Evolutionary conservation across 2,329 filamentous ascomycete species (phyloP).

Genomic region (Cercospora nicotianae): DNA sequence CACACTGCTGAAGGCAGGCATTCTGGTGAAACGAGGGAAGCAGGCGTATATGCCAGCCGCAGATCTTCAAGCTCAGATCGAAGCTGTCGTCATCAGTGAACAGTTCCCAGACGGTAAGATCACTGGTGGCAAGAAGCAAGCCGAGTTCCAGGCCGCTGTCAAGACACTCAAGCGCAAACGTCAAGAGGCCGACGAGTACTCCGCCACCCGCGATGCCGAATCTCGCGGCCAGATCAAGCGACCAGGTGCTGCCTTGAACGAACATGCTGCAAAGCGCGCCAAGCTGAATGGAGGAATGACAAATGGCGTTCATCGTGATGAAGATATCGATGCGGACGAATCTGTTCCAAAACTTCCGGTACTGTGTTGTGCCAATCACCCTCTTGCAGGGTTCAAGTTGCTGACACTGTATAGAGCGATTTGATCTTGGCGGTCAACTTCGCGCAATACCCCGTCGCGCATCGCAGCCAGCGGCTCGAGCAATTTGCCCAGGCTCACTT

Average conservation of each 20-base stretch:
- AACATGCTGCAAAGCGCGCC: conserved; percentile 33
- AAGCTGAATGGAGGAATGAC: conserved; percentile 37
- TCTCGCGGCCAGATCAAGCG: conserved; percentile 31
- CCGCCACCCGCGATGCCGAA: conserved; percentile 32
- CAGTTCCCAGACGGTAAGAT: conserved; percentile 54
- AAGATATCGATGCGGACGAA: conserved; percentile 28
- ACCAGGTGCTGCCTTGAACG: conserved; percentile 20
- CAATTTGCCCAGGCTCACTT: conserved; percentile 70
- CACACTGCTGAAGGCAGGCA: conserved; percentile 61
- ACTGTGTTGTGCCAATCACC: conserved; percentile 31
- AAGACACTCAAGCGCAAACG: conserved; percentile 56
- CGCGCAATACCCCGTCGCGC: conserved; percentile 76
- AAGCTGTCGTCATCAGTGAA: conserved; percentile 60
- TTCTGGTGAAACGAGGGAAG: conserved; percentile 63
- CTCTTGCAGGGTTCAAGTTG: conserved; percentile 24
- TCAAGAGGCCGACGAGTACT: conserved; percentile 45
- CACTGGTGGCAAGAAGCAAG: conserved; percentile 66
- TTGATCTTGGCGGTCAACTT: conserved; percentile 78
- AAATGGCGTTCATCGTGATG: conserved; percentile 34
- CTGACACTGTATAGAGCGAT: conserved; percentile 56
- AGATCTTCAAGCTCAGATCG: conserved; percentile 60
- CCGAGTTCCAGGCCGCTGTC: conserved; percentile 60
- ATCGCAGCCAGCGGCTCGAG: conserved; percentile 76
- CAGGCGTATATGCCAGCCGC: conserved; percentile 55
- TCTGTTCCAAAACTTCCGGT: conserved; percentile 39